Base-by-base conservation (phyloP, 306 rosid species). In the Sechiopsis laciniata region DNA sequence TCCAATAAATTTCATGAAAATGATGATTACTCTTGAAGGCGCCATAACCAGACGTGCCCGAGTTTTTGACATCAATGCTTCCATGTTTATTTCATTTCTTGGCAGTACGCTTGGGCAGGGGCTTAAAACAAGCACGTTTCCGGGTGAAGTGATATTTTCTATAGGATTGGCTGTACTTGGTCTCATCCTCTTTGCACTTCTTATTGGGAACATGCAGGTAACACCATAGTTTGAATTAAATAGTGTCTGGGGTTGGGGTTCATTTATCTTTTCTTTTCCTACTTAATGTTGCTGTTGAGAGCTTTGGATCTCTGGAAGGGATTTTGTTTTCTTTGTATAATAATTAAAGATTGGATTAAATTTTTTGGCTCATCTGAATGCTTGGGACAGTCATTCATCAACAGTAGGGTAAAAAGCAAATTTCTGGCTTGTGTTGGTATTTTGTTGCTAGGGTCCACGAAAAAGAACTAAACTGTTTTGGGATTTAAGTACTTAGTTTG, bases 121-220 rank as follows among this genome's bases (percentile, higher is more conserved):
- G 54, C 99, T 94, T 78, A 61, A 81, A 78, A 94, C 97, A 71
- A 94, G 99, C 87, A 90, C 96, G 57, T 91, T 89, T 63, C 90
- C 92, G 29, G 89, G 86, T 66, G 99, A 91, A 83, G 99, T 94
- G 78, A 85, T 94, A 78, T 94, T 94, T 84, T 94, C 99, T 65
- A 94, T 94, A 57, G 86, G 91, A 40, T 87, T 94, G 9, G 99
- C 97, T 72, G 87, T 94, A 77, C 72, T 69, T 26, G 99, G 99
- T 56, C 96, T 94, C 79, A 94, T 94, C 83, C 99, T 94, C 80
- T 91, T 94, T 69, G 99, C 97, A 1, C 99, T 94, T 81, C 87
- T 94, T 70, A 94, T 94, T 79, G 99, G 99, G 74, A 94, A 94
- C 83, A 94, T 94, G 99, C 99, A 94, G 99, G 99, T 94, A 83